Evolutionary conservation across 176 grass and related monocot species (phyloP), one percentile per base, ranked within the genome.

Genomic region (Alloteropsis semialata): DNA sequence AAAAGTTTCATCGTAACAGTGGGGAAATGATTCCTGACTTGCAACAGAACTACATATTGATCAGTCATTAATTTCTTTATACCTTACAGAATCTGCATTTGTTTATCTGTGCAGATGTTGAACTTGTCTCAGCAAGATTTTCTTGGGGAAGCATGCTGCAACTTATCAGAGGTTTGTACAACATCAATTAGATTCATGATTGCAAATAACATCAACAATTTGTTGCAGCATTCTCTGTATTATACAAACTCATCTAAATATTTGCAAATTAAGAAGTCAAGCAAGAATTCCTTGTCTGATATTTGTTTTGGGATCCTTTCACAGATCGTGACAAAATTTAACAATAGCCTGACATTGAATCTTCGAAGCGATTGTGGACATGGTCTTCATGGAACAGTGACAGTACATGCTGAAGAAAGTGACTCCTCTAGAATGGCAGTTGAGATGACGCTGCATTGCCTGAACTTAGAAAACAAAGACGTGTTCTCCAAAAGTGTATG

Each of bases 401-500:
- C 62, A 54, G 72, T 99, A 74, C 87, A 90, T 90, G 89, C 96
- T 17, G 96, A 96, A 90, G 96, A 99, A 90, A 88, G 87, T 10
- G 80, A 79, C 72, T 80, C 85, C 25, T 99, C 96, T 77, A 93
- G 84, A 80, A 91, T 85, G 77, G 89, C 89, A 54, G 73, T 92
- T 54, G 91, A 96, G 64, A 88, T 99, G 82, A 87, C 66, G 87
- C 74, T 96, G 0, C 91, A 57, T 29, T 96, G 93, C 54, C 39
- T 82, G 14, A 85, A 85, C 63, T 81, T 99, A 80, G 89, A 96
- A 65, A 99, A 96, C 63, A 99, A 88, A 63, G 96, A 99, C 85
- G 38, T 84, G 43, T 88, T 99, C 66, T 99, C 96, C 22, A 93
- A 92, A 96, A 99, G 96, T 78, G 93, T 99, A 99, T 42, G 87